Evolutionary conservation across 345 rosid genomes (phyloP).

Genomic region (Luvunga scandens): DNA sequence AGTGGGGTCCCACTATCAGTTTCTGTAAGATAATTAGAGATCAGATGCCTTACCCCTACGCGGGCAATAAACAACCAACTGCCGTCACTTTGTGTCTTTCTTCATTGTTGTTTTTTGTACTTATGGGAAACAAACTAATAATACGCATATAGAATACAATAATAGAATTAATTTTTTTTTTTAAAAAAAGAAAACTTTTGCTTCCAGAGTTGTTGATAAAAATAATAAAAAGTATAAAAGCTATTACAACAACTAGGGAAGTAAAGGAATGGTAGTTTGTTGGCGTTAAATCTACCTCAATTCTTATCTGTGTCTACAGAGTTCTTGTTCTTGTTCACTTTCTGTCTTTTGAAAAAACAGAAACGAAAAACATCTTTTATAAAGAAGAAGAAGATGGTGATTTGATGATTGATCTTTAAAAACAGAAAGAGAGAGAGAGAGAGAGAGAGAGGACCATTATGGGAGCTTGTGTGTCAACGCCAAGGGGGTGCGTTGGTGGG

Average conservation of each 20-base stretch:
- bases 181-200: background rate
- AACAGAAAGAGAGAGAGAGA: background rate
- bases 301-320: background rate
- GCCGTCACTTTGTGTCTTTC: conserved; percentile 14
- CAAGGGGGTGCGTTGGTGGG: conserved; percentile 63
- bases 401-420: conserved; percentile 18
- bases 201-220: background rate
- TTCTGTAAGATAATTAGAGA: background rate
- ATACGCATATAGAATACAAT: no score
- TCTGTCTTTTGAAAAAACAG: background rate
- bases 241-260: background rate
- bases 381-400: conserved; percentile 1
- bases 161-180: no score
- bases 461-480: conserved; percentile 87
- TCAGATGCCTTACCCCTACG: background rate
- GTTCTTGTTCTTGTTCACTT: conserved; percentile 1
- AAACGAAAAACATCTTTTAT: background rate
- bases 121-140: background rate
- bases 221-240: background rate
- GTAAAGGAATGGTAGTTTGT: background rate
- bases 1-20: background rate
- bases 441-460: conserved; percentile 28
- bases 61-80: conserved; percentile 11
- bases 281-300: background rate
- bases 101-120: background rate